A percentile compares a stretch with the other conserved stretches of the same genome.
Conservation (phyloP, 1,139 yeast species). For the Candida smagusa region DNA sequence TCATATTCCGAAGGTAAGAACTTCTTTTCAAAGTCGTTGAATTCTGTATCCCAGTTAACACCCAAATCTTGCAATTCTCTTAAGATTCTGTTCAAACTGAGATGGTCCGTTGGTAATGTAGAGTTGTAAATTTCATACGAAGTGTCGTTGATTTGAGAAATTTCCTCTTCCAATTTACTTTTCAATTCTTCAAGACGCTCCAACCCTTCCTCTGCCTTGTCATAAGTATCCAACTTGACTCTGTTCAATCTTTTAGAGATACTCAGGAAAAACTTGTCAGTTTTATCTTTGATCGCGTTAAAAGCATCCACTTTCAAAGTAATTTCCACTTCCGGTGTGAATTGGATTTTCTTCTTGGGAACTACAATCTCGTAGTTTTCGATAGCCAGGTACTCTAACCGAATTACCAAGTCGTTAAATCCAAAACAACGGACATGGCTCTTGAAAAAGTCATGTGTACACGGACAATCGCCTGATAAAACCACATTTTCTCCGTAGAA, state of each 20-base stretch:
- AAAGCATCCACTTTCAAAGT: constrained; percentile 65
- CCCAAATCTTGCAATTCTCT: constrained; percentile 78
- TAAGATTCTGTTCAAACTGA: constrained; percentile 66
- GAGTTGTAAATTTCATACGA: constrained; percentile 53
- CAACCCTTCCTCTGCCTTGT: constrained; percentile 68
- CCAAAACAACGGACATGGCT: constrained; percentile 86
- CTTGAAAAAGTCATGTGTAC: constrained; percentile 76
- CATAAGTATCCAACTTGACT: constrained; percentile 79
- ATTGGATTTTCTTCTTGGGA: constrained; percentile 69
- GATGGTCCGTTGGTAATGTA: constrained; percentile 61
- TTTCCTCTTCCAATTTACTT: constrained; percentile 50
- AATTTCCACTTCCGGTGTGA: constrained; percentile 73
- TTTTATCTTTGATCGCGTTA: constrained; percentile 50
- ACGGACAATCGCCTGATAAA: constrained; percentile 37
- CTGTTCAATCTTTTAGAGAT: constrained; percentile 68
- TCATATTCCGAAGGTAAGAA: constrained; percentile 92
- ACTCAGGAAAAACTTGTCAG: constrained; percentile 66
- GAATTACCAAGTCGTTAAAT: constrained; percentile 71
- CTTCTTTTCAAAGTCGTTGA: constrained; percentile 73
- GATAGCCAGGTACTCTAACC: constrained; percentile 73
- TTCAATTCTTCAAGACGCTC: constrained; percentile 58
- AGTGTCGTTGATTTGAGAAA: constrained; percentile 37
- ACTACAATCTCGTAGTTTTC: constrained; percentile 75
- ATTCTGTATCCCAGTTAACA: constrained; percentile 84
- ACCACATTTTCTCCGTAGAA: constrained; percentile 66